These are phyloP conservation scores for Vitis hybrid DNA, from an alignment of 177 flowering plant species.

Conservation along the genomic window DNA sequence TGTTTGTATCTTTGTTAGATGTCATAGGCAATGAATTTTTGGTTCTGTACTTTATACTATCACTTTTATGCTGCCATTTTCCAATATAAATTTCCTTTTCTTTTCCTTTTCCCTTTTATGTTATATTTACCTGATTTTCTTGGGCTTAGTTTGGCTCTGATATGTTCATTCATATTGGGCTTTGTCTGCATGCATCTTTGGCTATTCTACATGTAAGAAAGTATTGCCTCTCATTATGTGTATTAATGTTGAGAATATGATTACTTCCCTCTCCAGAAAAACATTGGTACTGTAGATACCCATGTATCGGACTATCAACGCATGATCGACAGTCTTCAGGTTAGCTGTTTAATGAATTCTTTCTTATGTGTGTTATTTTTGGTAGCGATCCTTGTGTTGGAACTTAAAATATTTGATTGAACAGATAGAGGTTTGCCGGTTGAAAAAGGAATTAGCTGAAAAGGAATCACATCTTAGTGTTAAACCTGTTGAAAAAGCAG, in stretches of 20 bases:
- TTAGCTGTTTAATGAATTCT: conserved; percentile 20
- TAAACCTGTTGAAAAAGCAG: conserved; percentile 67
- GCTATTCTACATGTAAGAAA: too few relatives aligned
- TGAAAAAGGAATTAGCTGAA: conserved; percentile 73
- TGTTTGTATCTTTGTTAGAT: not conserved
- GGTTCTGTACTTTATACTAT: too few relatives aligned
- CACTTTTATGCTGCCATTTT: too few relatives aligned
- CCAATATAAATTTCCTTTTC: not conserved
- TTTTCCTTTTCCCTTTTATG: not conserved
- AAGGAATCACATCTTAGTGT: conserved; percentile 74
- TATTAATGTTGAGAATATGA: not conserved
- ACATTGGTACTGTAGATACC: conserved; percentile 78
- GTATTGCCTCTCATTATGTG: not conserved
- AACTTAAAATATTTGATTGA: conserved; percentile 9
- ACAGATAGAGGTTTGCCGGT: conserved; percentile 73
- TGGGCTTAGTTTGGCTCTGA: not conserved
- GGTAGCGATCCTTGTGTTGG: not conserved
- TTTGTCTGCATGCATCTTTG: too few relatives aligned
- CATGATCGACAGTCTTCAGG: conserved; percentile 94
- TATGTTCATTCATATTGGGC: not conserved
- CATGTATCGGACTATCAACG: conserved; percentile 89
- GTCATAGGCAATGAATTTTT: not conserved
- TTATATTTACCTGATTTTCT: not conserved
- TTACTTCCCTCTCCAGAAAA: conserved; percentile 52
- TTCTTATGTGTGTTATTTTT: not conserved